Evolutionary conservation across 202 grass and related monocot species (phyloP).

Genomic region (Digitaria exilis): DNA sequence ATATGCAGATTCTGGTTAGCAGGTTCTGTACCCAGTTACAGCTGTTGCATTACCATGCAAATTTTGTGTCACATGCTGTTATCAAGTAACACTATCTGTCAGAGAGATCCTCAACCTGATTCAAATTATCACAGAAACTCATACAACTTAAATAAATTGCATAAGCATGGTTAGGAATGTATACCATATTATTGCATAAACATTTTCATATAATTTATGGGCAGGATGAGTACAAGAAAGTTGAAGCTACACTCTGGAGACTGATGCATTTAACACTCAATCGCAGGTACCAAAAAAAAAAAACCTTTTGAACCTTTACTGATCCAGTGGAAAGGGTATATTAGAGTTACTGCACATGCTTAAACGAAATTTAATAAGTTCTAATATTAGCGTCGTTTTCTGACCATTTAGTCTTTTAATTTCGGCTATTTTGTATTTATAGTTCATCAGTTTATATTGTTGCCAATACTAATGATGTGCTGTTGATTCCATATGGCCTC

Average conservation of each 20-base stretch:
- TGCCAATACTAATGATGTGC: neutral
- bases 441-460: neutral
- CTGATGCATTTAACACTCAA: neutral
- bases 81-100: neutral
- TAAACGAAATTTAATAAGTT: neutral
- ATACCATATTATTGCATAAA: constrained; percentile 53
- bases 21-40: neutral
- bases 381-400: neutral
- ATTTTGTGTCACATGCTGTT: neutral
- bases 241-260: constrained; percentile 10
- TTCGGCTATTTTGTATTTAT: neutral
- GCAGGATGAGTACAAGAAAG: constrained; percentile 26
- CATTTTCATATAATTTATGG: constrained; percentile 44
- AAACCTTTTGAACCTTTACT: neutral
- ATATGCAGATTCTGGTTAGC: neutral
- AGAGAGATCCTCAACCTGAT: neutral
- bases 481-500: neutral
- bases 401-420: neutral
- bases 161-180: constrained; percentile 46
- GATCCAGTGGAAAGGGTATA: neutral
- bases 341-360: neutral
- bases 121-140: neutral
- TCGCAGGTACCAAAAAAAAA: neutral
- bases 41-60: neutral
- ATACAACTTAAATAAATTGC: neutral